Evolutionary conservation across 352 stramenopile genomes (phyloP).

Genomic region (Pythium pectinolyticum): DNA sequence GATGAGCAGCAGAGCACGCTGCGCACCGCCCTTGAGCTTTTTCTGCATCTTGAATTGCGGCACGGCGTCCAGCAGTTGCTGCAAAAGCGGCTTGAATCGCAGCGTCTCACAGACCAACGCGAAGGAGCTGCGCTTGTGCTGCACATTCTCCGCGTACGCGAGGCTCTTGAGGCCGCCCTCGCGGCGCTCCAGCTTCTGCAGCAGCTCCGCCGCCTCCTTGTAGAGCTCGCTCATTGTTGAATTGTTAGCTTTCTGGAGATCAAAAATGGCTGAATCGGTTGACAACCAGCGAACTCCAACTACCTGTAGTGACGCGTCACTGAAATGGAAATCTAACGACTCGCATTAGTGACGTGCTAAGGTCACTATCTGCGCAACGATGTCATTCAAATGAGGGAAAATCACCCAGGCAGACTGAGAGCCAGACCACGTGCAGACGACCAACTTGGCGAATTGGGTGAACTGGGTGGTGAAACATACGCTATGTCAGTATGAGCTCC

Average conservation of each 20-base stretch:
- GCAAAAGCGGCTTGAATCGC: conserved; percentile 82
- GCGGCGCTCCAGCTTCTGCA: conserved; percentile 75
- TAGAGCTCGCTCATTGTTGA: conserved; percentile 86
- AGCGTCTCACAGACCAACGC: conserved; percentile 88
- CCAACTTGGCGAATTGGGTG: too few relatives aligned
- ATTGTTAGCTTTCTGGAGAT: too few relatives aligned
- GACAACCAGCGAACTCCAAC: conserved; percentile 9
- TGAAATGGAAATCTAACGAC: too few relatives aligned
- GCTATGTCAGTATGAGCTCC: too few relatives aligned
- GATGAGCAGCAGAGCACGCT: conserved; percentile 65
- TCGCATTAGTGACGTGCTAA: background rate
- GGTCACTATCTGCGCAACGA: conserved; percentile 1
- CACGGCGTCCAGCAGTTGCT: conserved; percentile 64
- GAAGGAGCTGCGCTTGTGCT: conserved; percentile 88
- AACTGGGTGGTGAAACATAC: too few relatives aligned
- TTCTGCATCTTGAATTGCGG: conserved; percentile 68
- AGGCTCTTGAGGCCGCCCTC: conserved; percentile 85
- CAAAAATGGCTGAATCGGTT: conserved; percentile 1
- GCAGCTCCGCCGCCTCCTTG: conserved; percentile 72
- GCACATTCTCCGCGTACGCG: conserved; percentile 74
- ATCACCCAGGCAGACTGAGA: background rate
- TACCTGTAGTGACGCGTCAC: conserved; percentile 9
- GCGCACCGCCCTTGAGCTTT: conserved; percentile 41
- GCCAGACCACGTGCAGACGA: conserved; percentile 6
- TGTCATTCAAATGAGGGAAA: conserved; percentile 1